Evolutionary conservation across 768 basidiomycete genomes (phyloP).

Genomic region (Leccinellum luteum): DNA sequence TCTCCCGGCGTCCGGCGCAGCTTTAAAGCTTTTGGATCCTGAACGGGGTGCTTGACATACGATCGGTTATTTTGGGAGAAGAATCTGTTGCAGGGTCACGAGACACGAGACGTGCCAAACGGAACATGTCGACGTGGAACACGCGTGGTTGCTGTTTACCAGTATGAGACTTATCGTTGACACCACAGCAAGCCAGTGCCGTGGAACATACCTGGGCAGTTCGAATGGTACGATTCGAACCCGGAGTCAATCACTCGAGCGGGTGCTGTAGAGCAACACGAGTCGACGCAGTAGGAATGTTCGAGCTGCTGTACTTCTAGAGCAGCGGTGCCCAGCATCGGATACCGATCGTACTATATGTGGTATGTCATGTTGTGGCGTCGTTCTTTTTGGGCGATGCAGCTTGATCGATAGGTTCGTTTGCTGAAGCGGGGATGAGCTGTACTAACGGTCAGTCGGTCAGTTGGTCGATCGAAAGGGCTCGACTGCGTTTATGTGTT

Average conservation of each 20-base stretch:
- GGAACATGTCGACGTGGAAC: too few species aligned
- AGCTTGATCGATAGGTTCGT: not conserved
- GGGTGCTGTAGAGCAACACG: not conserved
- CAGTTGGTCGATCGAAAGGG: not conserved
- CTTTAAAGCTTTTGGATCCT: not conserved
- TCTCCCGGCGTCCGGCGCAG: not conserved
- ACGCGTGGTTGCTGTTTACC: not conserved
- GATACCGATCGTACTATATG: not conserved
- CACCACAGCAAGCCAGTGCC: not conserved
- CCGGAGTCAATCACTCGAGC: not conserved
- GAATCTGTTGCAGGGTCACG: not conserved
- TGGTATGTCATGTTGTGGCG: not conserved
- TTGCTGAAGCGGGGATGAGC: not conserved
- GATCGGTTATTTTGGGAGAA: not conserved
- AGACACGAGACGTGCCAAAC: not conserved
- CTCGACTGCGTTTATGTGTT: not conserved
- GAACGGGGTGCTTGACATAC: not conserved
- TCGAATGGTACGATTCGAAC: not conserved
- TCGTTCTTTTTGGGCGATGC: not conserved
- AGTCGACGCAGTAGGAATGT: not conserved
- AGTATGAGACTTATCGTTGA: not conserved
- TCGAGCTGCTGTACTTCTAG: too few species aligned
- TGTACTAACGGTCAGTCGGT: not conserved
- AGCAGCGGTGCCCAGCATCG: not conserved
- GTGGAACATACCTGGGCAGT: not conserved